Percentiles rank a stretch among this genome's conserved stretches.
phyloP scores from a whole-genome alignment of 2,329 filamentous ascomycete species.

The Venturia oleaginea region DNA sequence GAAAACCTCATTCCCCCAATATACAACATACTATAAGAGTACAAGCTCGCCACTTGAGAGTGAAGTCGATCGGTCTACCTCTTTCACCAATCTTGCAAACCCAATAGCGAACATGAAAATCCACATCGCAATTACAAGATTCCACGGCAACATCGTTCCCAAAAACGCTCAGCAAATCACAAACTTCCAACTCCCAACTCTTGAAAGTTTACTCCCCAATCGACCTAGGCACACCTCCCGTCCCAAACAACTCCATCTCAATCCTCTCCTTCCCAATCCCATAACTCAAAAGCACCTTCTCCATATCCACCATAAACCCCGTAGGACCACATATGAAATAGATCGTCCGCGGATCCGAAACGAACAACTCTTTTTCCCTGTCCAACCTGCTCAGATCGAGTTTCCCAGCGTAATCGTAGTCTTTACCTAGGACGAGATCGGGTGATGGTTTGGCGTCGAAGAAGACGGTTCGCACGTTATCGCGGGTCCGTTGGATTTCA shows the following conservation, averaged over 20 bases:
- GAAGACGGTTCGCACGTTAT: constrained; percentile 44
- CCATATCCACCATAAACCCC: constrained; percentile 57
- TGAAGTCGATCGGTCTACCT: not conserved
- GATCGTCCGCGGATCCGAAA: constrained; percentile 45
- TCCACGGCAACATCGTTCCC: too few species aligned
- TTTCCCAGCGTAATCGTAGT: constrained; percentile 52
- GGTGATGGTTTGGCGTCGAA: constrained; percentile 48
- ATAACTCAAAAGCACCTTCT: constrained; percentile 41
- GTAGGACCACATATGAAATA: constrained; percentile 68
- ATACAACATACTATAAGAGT: not conserved
- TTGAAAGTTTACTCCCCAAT: not conserved
- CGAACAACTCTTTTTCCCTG: constrained; percentile 44
- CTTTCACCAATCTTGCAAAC: not conserved
- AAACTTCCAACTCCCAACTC: not conserved
- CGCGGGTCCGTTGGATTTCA: constrained; percentile 33
- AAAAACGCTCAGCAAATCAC: not conserved
- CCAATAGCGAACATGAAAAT: not conserved
- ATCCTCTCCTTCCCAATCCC: constrained; percentile 53
- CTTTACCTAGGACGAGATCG: constrained; percentile 37
- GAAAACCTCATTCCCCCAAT: not conserved
- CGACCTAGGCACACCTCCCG: constrained; percentile 11
- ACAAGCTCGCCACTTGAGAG: not conserved
- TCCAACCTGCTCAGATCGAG: constrained; percentile 51
- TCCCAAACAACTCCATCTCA: constrained; percentile 55
- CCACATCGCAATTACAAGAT: not conserved